phyloP scores from a whole-genome alignment of 1,139 yeast genomes.

The Saccharomycopsis hybrid region DNA sequence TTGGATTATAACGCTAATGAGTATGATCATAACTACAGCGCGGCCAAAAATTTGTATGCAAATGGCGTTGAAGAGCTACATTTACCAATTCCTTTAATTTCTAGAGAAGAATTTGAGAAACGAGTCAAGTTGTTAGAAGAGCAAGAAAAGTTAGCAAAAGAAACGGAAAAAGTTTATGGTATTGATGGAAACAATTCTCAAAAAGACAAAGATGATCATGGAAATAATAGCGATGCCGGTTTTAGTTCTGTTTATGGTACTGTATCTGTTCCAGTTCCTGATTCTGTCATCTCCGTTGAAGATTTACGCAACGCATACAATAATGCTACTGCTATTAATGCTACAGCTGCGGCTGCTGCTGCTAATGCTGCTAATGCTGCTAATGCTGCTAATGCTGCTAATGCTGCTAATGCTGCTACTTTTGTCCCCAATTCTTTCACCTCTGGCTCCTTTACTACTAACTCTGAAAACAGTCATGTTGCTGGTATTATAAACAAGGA shows the following conservation, averaged over 20 bases:
- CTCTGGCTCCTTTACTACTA: too few species aligned
- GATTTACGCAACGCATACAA: not conserved
- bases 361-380: too few species aligned
- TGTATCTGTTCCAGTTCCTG: not conserved
- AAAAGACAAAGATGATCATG: too few species aligned
- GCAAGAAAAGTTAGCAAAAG: not conserved
- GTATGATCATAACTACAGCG: not conserved
- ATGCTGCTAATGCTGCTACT: too few species aligned
- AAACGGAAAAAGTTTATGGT: not conserved
- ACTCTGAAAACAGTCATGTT: too few species aligned
- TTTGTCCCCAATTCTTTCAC: too few species aligned
- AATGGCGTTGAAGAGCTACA: conserved; percentile 4
- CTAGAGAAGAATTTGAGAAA: conserved; percentile 3
- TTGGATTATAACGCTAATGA: conserved; percentile 6
- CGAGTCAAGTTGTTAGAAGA: not conserved
- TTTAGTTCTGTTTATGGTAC: not conserved
- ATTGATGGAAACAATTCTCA: too few species aligned
- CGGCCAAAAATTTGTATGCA: not conserved
- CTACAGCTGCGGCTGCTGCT: too few species aligned
- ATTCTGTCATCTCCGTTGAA: not conserved
- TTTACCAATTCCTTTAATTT: conserved; percentile 10
- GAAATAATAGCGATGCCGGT: too few species aligned
- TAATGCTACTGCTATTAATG: too few species aligned
- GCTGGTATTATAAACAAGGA: too few species aligned
- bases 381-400: too few species aligned